Conservation (phyloP, 345 rosid genomes). For the Laguncularia racemosa region DNA sequence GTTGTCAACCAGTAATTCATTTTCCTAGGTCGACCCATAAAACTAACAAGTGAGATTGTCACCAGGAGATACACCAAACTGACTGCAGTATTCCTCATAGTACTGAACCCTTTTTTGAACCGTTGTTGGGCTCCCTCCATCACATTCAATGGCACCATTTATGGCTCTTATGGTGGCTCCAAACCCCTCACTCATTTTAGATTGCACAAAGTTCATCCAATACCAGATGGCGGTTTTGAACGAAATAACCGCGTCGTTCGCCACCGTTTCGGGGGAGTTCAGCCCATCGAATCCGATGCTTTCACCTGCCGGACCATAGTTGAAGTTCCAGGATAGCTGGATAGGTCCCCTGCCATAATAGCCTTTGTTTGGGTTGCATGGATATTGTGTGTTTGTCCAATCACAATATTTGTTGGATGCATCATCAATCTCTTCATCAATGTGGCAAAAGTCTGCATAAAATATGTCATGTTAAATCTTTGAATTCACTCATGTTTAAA, state of each 20-base stretch:
- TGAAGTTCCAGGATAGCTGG: slow-evolving; percentile 36
- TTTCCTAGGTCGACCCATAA: no score
- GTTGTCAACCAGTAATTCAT: no score
- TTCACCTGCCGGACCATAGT: slow-evolving; percentile 32
- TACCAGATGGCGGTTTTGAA: slow-evolving; percentile 23
- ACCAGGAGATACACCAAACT: slow-evolving; percentile 32
- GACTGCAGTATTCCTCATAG: slow-evolving; percentile 21
- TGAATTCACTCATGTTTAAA: no score
- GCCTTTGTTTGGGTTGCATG: slow-evolving; percentile 37
- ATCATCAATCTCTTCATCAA: slow-evolving; percentile 49
- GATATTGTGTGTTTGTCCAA: slow-evolving; percentile 28
- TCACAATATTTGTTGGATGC: slow-evolving; percentile 37
- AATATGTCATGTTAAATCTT: no score
- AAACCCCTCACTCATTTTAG: slow-evolving; percentile 24
- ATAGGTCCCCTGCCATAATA: slow-evolving; percentile 38
- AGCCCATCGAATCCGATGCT: slow-evolving; percentile 1
- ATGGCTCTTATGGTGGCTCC: slow-evolving; percentile 41
- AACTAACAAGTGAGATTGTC: slow-evolving; percentile 25
- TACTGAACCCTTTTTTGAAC: slow-evolving; percentile 28
- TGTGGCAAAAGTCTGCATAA: background rate
- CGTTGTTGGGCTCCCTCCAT: slow-evolving; percentile 9
- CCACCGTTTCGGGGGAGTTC: no score
- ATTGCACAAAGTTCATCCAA: slow-evolving; percentile 30
- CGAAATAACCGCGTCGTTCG: no score
- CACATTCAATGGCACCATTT: slow-evolving; percentile 30